phyloP scores from a whole-genome alignment of 768 basidiomycete species.

The Lactifluus echinatus region DNA sequence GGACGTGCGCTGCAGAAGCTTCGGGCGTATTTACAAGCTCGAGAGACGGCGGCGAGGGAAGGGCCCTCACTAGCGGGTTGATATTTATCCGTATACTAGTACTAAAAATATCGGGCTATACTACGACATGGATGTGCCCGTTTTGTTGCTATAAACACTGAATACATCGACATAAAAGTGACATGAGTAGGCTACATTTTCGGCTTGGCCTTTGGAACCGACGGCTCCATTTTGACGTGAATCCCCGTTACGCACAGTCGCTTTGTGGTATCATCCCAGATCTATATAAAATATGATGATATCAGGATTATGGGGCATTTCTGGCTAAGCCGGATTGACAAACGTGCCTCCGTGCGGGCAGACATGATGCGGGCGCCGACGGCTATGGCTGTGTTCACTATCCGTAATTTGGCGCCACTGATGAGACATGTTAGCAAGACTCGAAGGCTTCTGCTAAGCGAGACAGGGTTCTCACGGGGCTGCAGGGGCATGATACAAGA shows the following conservation, averaged over 20 bases:
- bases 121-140: too few species aligned
- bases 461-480: slow-evolving; percentile 5
- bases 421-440: background rate
- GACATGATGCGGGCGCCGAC: slow-evolving; percentile 22
- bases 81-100: background rate
- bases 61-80: too few species aligned
- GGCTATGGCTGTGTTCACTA: slow-evolving; percentile 22
- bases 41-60: slow-evolving; percentile 6
- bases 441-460: too few species aligned
- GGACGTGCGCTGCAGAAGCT: slow-evolving; percentile 56
- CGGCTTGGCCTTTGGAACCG: slow-evolving; percentile 6
- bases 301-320: background rate
- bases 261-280: slow-evolving; percentile 20
- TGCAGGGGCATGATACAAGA: slow-evolving; percentile 22
- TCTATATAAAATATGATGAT: slow-evolving; percentile 5
- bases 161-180: too few species aligned
- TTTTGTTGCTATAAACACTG: too few species aligned
- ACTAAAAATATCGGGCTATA: too few species aligned
- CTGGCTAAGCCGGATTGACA: background rate
- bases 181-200: slow-evolving; percentile 8
- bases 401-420: slow-evolving; percentile 21
- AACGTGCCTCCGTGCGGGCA: slow-evolving; percentile 21
- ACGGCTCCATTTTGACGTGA: slow-evolving; percentile 22
- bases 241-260: slow-evolving; percentile 19
- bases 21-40: slow-evolving; percentile 32